Percentiles rank a stretch among this genome's conserved stretches.
These are phyloP conservation scores for Penicillium frequentans DNA, from an alignment of 2,329 filamentous ascomycete genomes.

Conservation along the genomic window DNA sequence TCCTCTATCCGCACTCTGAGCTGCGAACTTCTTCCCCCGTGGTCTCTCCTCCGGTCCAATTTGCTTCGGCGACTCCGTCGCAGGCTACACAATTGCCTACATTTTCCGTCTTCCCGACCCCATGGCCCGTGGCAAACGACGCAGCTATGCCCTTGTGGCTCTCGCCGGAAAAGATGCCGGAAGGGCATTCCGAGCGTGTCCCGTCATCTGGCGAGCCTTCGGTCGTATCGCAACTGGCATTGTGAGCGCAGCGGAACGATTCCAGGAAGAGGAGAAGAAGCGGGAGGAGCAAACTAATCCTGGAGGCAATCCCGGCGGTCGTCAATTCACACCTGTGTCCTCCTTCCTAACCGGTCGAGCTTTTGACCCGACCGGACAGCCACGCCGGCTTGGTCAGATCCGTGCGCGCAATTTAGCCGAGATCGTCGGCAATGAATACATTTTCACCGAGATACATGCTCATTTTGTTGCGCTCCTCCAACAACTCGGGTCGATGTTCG, in stretches of 20 bases:
- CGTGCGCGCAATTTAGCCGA: constrained; percentile 58
- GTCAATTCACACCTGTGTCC: constrained; percentile 56
- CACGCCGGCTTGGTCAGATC: constrained; percentile 53
- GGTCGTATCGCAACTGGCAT: constrained; percentile 55
- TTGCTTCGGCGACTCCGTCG: constrained; percentile 56
- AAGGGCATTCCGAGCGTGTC: constrained; percentile 47
- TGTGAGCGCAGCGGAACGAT: constrained; percentile 46
- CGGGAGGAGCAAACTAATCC: constrained; percentile 40
- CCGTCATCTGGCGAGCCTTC: constrained; percentile 55
- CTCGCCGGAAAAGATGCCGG: constrained; percentile 55
- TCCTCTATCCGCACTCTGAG: constrained; percentile 60
- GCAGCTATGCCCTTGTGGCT: constrained; percentile 59
- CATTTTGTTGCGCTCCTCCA: constrained; percentile 54
- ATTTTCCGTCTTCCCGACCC: constrained; percentile 60
- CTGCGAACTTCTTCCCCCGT: constrained; percentile 57
- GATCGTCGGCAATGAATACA: constrained; percentile 59
- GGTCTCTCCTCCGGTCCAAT: constrained; percentile 59
- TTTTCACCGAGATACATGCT: constrained; percentile 59
- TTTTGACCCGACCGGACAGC: constrained; percentile 57
- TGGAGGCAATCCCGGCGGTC: constrained; percentile 26
- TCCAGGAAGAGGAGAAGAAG: constrained; percentile 46
- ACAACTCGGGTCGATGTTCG: constrained; percentile 48
- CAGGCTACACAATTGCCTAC: constrained; percentile 61
- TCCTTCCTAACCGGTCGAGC: constrained; percentile 59
- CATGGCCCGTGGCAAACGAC: constrained; percentile 56